A percentile compares a stretch with the other conserved stretches of the same genome.
Evolutionary conservation across 345 rosid genomes (phyloP).

Genomic region (Hibiscus mutabilis): DNA sequence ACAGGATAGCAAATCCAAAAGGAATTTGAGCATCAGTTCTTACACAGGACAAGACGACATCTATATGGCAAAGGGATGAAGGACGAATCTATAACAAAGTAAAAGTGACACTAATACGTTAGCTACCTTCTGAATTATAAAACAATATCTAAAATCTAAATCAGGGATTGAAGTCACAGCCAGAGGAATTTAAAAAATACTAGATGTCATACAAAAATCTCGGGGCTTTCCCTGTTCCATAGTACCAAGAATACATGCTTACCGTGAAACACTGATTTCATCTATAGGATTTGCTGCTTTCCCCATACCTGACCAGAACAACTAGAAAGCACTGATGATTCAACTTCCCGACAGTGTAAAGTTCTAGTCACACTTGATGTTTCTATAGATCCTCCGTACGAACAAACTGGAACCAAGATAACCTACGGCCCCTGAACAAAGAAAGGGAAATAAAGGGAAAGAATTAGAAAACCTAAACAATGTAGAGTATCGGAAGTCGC

Average conservation of each 20-base stretch:
- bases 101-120: conserved; percentile 12
- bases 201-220: conserved; percentile 20
- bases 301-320: conserved; percentile 15
- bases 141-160: conserved; percentile 49
- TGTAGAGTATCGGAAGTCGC: not conserved
- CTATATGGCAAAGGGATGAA: not conserved
- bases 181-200: not conserved
- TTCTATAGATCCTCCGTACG: conserved; percentile 90
- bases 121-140: conserved; percentile 26
- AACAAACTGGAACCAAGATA: conserved; percentile 82
- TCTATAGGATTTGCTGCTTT: conserved; percentile 9
- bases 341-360: not conserved
- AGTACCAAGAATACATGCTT: conserved; percentile 26
- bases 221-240: conserved; percentile 28
- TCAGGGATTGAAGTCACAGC: conserved; percentile 44
- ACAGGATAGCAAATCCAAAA: not conserved
- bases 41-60: conserved; percentile 2
- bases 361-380: conserved; percentile 86
- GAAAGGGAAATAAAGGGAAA: not conserved
- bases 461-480: not conserved
- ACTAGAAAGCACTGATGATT: conserved; percentile 23
- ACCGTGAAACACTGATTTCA: conserved; percentile 22
- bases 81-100: not conserved
- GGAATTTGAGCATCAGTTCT: not conserved
- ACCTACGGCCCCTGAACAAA: conserved; percentile 80